Conservation (phyloP, 2,329 filamentous ascomycete genomes). For the Trichoderma sp. region DNA sequence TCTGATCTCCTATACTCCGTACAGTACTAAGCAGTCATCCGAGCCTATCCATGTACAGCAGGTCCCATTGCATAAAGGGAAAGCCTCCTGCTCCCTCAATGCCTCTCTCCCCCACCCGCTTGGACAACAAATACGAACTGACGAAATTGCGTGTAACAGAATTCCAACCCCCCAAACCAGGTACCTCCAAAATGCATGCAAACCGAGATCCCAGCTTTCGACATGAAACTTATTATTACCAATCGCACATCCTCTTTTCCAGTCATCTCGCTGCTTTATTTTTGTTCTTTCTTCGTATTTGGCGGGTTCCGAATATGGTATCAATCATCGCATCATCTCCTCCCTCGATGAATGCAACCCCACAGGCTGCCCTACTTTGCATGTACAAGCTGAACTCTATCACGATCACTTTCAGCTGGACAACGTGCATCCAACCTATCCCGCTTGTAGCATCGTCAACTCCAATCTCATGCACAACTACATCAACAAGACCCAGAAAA, state of each 20-base stretch:
- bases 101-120: background rate
- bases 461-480: background rate
- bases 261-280: background rate
- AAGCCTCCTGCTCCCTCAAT: background rate
- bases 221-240: background rate
- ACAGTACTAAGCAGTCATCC: background rate
- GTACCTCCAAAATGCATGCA: background rate
- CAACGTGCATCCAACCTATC: background rate
- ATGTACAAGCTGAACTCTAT: background rate
- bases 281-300: background rate
- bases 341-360: background rate
- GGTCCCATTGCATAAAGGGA: background rate
- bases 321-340: background rate
- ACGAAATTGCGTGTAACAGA: background rate
- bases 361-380: background rate
- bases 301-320: background rate
- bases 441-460: background rate
- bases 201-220: background rate
- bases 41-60: background rate
- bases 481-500: background rate
- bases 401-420: background rate
- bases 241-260: background rate
- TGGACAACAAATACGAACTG: background rate
- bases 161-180: background rate
- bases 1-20: background rate